phyloP scores from a whole-genome alignment of 345 rosid genomes.

The Arabis alpina region DNA sequence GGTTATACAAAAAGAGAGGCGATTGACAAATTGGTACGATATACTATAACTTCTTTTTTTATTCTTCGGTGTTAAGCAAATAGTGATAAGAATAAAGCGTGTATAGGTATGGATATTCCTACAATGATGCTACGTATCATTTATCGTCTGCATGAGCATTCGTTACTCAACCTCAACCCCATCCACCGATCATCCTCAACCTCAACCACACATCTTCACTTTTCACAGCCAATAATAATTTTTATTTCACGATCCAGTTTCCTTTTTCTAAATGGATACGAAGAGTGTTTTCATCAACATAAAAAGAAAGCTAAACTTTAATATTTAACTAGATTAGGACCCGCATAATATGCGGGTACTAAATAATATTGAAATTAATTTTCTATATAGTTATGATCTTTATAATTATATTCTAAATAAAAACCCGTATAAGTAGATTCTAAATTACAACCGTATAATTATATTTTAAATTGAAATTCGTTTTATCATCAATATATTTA shows the following conservation, averaged over 20 bases:
- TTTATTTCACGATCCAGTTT: not conserved
- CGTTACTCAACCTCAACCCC: conserved; percentile 32
- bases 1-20: conserved; percentile 11
- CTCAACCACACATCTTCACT: conserved; percentile 3
- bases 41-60: not conserved
- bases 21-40: conserved; percentile 24
- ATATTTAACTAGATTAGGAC: too few species aligned
- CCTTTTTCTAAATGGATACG: conserved; percentile 24
- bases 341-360: too few species aligned
- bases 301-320: conserved; percentile 25
- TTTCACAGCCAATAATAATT: conserved; percentile 12
- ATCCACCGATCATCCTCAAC: conserved; percentile 27
- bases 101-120: conserved; percentile 24
- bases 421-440: too few species aligned
- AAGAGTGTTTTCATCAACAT: conserved; percentile 14
- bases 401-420: too few species aligned
- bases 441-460: too few species aligned
- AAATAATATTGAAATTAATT: too few species aligned
- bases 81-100: conserved; percentile 21
- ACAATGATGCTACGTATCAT: conserved; percentile 39
- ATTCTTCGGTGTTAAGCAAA: conserved; percentile 28
- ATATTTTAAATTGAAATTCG: too few species aligned
- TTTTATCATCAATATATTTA: too few species aligned
- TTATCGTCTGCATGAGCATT: conserved; percentile 27
- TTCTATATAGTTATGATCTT: too few species aligned